phyloP scores from a whole-genome alignment of 805 yeast genomes.

The Nakazawaea molendinolei region DNA sequence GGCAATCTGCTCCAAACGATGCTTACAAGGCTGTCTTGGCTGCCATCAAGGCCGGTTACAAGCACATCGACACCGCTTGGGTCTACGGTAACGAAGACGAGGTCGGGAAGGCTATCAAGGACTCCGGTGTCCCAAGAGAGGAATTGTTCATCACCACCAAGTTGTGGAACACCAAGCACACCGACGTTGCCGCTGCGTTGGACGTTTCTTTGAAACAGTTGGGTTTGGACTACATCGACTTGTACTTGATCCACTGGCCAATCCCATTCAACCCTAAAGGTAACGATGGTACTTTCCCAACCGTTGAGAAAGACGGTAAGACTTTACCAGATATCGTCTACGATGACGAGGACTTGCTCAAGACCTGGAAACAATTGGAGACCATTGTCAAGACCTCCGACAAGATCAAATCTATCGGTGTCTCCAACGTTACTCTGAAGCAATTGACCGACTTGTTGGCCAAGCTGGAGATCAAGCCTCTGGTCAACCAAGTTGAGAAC shows the following conservation, averaged over 20 bases:
- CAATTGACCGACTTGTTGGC: conserved; percentile 44
- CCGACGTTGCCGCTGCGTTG: conserved; percentile 44
- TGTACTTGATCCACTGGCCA: conserved; percentile 84
- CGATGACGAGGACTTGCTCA: conserved; percentile 31
- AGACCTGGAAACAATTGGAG: conserved; percentile 63
- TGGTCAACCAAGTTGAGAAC: conserved; percentile 65
- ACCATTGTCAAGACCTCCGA: conserved; percentile 38
- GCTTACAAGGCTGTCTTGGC: conserved; percentile 41
- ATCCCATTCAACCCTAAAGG: conserved; percentile 38
- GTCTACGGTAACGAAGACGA: conserved; percentile 60
- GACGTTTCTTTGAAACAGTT: conserved; percentile 54
- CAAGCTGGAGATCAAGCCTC: conserved; percentile 51
- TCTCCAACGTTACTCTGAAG: conserved; percentile 60
- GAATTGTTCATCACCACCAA: conserved; percentile 70
- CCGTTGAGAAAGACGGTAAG: conserved; percentile 18
- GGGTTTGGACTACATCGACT: conserved; percentile 70
- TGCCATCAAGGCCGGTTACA: conserved; percentile 63
- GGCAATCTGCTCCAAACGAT: conserved; percentile 47
- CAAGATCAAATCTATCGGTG: conserved; percentile 62
- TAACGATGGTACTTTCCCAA: conserved; percentile 22
- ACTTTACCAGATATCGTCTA: conserved; percentile 24
- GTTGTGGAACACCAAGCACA: conserved; percentile 51
- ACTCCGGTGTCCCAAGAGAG: conserved; percentile 55
- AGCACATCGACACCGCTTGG: conserved; percentile 75
- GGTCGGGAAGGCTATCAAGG: conserved; percentile 51